Conservation (phyloP, 345 rosid species). For the Nasturtium officinale region DNA sequence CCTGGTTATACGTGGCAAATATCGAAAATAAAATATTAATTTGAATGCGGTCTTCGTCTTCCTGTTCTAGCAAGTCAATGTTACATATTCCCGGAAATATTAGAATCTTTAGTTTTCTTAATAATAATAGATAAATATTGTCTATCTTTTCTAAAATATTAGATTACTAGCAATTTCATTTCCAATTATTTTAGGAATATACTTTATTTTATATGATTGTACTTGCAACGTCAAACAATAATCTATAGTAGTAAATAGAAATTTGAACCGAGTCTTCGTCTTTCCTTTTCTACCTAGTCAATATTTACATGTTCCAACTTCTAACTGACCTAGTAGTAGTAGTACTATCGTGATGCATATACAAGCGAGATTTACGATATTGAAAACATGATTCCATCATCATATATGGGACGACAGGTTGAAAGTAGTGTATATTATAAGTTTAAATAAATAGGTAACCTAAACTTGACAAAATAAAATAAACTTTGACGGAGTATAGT, state of each 20-base stretch:
- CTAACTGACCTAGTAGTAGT: conserved; percentile 27
- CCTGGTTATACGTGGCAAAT: too few relatives aligned
- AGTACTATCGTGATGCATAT: neutral
- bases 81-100: conserved; percentile 3
- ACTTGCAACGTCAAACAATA: conserved; percentile 33
- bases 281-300: conserved; percentile 18
- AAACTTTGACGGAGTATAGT: neutral
- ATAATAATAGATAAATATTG: neutral
- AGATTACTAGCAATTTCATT: conserved; percentile 17
- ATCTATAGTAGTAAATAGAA: neutral
- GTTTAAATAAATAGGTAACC: conserved; percentile 16
- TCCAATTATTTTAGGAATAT: neutral
- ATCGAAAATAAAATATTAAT: neutral
- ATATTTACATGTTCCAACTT: conserved; percentile 29
- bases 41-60: neutral
- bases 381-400: neutral
- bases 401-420: neutral
- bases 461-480: conserved; percentile 4
- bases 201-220: conserved; percentile 11
- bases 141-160: neutral
- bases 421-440: neutral
- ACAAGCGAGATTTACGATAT: neutral
- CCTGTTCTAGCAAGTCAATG: conserved; percentile 6
- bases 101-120: neutral
- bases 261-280: conserved; percentile 36